Base-by-base conservation (phyloP, 2,329 filamentous ascomycete species). In the Fusarium nurragi region DNA sequence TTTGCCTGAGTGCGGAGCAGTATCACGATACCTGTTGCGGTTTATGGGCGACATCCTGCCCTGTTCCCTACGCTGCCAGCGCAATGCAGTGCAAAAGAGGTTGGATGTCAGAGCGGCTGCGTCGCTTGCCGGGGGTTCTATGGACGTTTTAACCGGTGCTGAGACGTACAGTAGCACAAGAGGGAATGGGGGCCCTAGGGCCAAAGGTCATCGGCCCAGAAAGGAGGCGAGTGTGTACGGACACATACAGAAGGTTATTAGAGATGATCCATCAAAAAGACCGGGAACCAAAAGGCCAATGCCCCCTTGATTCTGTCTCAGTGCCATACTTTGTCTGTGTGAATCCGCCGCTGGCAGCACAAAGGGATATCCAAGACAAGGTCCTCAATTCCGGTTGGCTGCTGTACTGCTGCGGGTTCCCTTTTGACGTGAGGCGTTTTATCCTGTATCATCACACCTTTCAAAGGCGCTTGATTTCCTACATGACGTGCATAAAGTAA, bases 41-140 rank as follows among this genome's bases (percentile, higher is more conserved):
- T 34, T 34, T n/a, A 18, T n/a, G 32, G 32, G 7, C 32, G 32
- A 34, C 16, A 16, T 34, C 32, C 21, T 9, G n/a, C 26, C 48
- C 32, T 48, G 45, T n/a, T 10, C 28, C n/a, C 38, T 16, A 12
- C 19, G 16, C 19, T 19, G 23, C 43, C 41, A 57, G 40, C 43
- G 39, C n/a, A 48, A 38, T 34, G n/a, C 16, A 16, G 32, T 34
- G 32, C 32, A 34, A 34, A 34, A 34, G 32, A n/a, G 32, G 32
- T 28, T 56, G 46, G 55, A 46, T 65, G 62, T 47, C 62, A 57
- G 61, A 65, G 56, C 36, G 56, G 50, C 46, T 65, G 58, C 58
- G 21, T 55, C 28, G 43, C 28, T 22, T 65, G 52, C 62, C 53
- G 53, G 62, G 25, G 56, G 44, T 57, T 40, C 19, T 57, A 25